These are phyloP conservation scores for Acidiella bohemica DNA, from an alignment of 495 filamentous ascomycete genomes.

Conservation along the genomic window DNA sequence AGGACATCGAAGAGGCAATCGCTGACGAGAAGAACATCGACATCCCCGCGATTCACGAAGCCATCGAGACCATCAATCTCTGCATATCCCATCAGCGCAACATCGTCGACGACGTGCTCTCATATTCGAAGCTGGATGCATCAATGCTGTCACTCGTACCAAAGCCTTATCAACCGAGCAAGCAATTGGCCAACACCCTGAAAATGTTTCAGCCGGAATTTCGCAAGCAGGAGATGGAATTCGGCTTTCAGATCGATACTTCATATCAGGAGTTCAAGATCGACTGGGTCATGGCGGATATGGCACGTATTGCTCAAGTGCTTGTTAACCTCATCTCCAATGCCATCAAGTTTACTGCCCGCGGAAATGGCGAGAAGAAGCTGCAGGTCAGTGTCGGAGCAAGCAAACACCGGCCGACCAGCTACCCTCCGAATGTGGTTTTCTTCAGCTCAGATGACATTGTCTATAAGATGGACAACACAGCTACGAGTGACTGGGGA, in stretches of 20 bases:
- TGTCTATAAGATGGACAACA: constrained; percentile 23
- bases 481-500: constrained; percentile 25
- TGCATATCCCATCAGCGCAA: constrained; percentile 27
- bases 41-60: constrained; percentile 20
- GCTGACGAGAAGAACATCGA: constrained; percentile 8
- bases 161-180: constrained; percentile 20
- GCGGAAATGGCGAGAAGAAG: constrained; percentile 20
- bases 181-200: constrained; percentile 21
- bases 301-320: constrained; percentile 26
- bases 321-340: constrained; percentile 30
- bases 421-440: constrained; percentile 25
- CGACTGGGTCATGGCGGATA: constrained; percentile 25
- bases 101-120: constrained; percentile 29
- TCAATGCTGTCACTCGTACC: constrained; percentile 28
- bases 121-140: constrained; percentile 29
- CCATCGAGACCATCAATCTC: constrained; percentile 26
- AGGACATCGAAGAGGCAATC: constrained; percentile 24
- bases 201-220: constrained; percentile 30
- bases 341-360: constrained; percentile 30
- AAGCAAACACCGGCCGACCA: constrained; percentile 20
- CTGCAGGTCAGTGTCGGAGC: constrained; percentile 24
- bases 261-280: constrained; percentile 22
- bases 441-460: constrained; percentile 22
- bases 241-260: constrained; percentile 23
- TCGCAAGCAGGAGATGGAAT: constrained; percentile 24